phyloP scores from a whole-genome alignment of 805 yeast species.

The Hanseniaspora occidentalis region DNA sequence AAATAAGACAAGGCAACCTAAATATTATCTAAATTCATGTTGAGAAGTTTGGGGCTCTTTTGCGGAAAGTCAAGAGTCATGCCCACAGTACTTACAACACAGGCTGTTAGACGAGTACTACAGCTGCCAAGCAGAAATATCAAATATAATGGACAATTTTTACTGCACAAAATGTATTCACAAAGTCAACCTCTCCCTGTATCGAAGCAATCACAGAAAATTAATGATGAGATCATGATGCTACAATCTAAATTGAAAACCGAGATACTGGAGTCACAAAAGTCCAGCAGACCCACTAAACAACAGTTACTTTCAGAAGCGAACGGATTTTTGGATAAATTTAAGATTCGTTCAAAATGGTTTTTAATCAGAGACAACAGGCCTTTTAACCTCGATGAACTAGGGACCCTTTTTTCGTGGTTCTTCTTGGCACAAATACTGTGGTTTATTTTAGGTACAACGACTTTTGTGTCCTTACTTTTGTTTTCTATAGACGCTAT shows the following conservation, averaged over 20 bases:
- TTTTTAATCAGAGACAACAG: constrained; percentile 59
- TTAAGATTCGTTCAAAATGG: constrained; percentile 60
- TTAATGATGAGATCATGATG: not conserved
- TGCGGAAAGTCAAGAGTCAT: no score
- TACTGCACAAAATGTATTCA: not conserved
- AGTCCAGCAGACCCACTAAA: constrained; percentile 10
- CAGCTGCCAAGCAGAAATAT: no score
- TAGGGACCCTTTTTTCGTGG: constrained; percentile 85
- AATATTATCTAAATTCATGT: no score
- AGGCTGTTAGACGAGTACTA: no score
- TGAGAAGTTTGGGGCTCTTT: no score
- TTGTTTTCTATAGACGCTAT: constrained; percentile 67
- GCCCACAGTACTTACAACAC: no score
- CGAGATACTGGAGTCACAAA: not conserved
- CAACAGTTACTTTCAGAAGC: constrained; percentile 31
- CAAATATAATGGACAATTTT: not conserved
- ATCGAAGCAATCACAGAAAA: not conserved
- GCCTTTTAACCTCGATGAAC: constrained; percentile 81
- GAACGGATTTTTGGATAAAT: constrained; percentile 30
- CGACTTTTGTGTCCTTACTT: constrained; percentile 77
- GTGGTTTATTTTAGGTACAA: constrained; percentile 72
- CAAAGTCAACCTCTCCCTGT: not conserved
- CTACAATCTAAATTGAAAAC: not conserved
- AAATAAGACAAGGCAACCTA: no score
- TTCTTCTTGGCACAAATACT: constrained; percentile 71